phyloP scores from a whole-genome alignment of 768 basidiomycete species.

The Tephrocybe sp. region DNA sequence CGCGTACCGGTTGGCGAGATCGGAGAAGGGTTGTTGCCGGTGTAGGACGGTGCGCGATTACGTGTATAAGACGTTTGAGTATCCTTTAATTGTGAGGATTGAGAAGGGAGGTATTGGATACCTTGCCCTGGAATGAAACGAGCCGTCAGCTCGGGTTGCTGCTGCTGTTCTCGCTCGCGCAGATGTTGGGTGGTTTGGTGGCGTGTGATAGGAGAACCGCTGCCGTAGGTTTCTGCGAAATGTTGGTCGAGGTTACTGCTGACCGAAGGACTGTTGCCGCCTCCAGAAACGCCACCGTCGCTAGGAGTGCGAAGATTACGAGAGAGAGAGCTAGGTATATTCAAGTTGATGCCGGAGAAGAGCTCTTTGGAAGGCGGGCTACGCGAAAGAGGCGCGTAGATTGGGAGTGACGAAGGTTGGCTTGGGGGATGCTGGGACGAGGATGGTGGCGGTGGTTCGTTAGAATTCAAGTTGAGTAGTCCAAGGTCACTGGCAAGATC shows the following conservation, averaged over 20 bases:
- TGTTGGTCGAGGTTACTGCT: slow-evolving; percentile 45
- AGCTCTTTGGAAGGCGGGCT: slow-evolving; percentile 57
- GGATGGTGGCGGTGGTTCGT: slow-evolving; percentile 32
- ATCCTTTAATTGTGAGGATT: slow-evolving; percentile 19
- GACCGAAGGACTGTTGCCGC: slow-evolving; percentile 45
- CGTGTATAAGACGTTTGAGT: slow-evolving; percentile 36
- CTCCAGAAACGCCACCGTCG: slow-evolving; percentile 55
- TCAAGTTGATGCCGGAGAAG: slow-evolving; percentile 62
- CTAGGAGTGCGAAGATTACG: slow-evolving; percentile 62
- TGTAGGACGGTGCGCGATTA: slow-evolving; percentile 39
- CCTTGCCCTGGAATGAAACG: slow-evolving; percentile 61
- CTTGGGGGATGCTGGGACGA: slow-evolving; percentile 56
- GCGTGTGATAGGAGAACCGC: slow-evolving; percentile 22
- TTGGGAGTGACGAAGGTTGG: slow-evolving; percentile 74
- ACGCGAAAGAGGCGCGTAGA: slow-evolving; percentile 67
- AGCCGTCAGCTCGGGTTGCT: slow-evolving; percentile 43
- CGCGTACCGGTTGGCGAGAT: slow-evolving; percentile 49
- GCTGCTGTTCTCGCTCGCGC: slow-evolving; percentile 20
- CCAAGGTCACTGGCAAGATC: slow-evolving; percentile 75
- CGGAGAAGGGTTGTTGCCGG: slow-evolving; percentile 45
- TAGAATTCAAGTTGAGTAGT: slow-evolving; percentile 53
- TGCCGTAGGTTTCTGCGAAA: slow-evolving; percentile 35
- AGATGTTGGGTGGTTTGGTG: slow-evolving; percentile 19
- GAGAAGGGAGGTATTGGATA: slow-evolving; percentile 18
- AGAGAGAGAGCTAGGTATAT: slow-evolving; percentile 46